Evolutionary conservation across 129 eudicot species (phyloP).

Genomic region (Arctium lappa): DNA sequence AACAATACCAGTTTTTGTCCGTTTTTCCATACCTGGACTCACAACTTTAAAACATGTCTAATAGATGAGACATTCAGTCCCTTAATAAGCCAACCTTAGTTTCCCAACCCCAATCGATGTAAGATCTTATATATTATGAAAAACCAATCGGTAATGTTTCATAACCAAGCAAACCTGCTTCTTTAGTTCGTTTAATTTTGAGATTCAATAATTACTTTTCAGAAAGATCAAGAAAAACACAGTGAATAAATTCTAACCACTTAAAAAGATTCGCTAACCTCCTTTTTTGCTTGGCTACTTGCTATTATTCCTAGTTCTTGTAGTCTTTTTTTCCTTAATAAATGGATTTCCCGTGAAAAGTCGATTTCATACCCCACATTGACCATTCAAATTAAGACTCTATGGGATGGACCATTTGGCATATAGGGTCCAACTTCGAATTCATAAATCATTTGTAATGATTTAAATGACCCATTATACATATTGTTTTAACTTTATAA

Average conservation of each 20-base stretch:
- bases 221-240: neutral
- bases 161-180: neutral
- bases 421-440: constrained; percentile 16
- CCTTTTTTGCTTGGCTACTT: neutral
- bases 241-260: neutral
- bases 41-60: no score
- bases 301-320: neutral
- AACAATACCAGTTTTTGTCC: no score
- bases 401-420: constrained; percentile 14
- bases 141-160: neutral
- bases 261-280: neutral
- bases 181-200: neutral
- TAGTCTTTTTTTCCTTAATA: neutral
- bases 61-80: no score
- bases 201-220: neutral
- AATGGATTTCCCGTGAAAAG: constrained; percentile 3
- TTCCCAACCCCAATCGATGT: no score
- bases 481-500: neutral
- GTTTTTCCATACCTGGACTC: no score
- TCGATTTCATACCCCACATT: constrained; percentile 2
- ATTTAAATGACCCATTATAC: constrained; percentile 9
- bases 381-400: neutral
- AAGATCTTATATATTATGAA: neutral
- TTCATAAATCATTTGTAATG: constrained; percentile 12
- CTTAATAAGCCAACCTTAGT: no score